These are phyloP conservation scores for Fraxinus quadrangulata DNA, from an alignment of 257 asterid species.

Conservation along the genomic window DNA sequence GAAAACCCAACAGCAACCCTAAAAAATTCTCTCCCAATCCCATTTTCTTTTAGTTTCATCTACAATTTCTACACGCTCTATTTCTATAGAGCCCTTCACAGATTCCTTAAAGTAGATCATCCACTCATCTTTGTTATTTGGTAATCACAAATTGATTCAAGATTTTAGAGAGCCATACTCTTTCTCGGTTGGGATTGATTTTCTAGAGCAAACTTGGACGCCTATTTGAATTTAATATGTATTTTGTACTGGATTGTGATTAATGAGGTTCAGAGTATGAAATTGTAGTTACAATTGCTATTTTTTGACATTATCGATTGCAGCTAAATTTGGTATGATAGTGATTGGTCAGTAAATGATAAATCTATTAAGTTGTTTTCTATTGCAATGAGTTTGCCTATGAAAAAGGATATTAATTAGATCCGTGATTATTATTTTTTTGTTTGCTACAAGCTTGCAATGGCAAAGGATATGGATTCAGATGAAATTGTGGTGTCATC, in stretches of 20 bases:
- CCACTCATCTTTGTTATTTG: conserved; percentile 11
- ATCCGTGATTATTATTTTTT: no score
- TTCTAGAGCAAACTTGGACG: conserved; percentile 5
- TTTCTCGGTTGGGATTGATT: conserved; percentile 14
- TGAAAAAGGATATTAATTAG: no score
- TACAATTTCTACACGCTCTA: not conserved
- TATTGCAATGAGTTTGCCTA: no score
- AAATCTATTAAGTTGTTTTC: no score
- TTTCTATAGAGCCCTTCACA: not conserved
- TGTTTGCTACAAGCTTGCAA: no score
- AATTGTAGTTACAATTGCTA: no score
- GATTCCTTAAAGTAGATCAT: not conserved
- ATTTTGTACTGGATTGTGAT: conserved; percentile 2
- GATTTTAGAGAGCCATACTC: conserved; percentile 5
- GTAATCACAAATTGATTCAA: conserved; percentile 5
- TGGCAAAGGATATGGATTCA: conserved; percentile 48
- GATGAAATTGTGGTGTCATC: conserved; percentile 59
- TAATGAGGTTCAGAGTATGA: no score
- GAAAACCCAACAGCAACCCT: no score
- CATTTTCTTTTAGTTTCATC: not conserved
- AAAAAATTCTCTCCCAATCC: no score
- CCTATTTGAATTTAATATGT: conserved; percentile 21
- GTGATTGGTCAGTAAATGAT: no score
- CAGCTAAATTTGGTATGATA: no score
- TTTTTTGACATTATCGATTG: no score